Evolutionary conservation across 257 asterid species (phyloP).

Genomic region (Solanum chmielewskii): DNA sequence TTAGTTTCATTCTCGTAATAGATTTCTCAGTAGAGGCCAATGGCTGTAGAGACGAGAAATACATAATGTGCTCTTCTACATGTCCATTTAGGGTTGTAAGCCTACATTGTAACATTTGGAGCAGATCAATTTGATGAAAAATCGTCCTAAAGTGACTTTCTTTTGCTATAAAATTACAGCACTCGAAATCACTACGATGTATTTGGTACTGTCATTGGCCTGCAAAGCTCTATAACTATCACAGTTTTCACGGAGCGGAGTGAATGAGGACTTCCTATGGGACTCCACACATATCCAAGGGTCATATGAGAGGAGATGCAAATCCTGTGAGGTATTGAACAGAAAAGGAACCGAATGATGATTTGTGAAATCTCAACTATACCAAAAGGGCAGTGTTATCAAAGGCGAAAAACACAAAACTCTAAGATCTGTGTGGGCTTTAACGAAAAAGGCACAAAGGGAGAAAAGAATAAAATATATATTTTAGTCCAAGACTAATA

Average conservation of each 20-base stretch:
- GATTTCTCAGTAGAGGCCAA: neutral
- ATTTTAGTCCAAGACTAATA: too few relatives aligned
- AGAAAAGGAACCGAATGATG: neutral
- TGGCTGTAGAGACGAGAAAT: neutral
- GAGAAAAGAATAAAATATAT: too few relatives aligned
- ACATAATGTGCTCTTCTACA: neutral
- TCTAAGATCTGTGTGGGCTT: too few relatives aligned
- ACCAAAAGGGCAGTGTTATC: neutral
- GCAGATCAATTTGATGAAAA: neutral
- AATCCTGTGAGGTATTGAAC: neutral
- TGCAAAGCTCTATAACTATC: neutral
- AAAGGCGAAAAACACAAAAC: too few relatives aligned
- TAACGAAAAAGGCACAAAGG: too few relatives aligned
- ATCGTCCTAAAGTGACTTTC: neutral
- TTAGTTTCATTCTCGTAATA: neutral
- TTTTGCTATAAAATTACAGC: neutral
- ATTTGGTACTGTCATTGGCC: neutral
- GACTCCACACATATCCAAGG: neutral
- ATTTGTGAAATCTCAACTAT: neutral
- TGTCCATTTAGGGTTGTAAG: neutral
- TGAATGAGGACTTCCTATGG: neutral
- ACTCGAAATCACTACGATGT: neutral
- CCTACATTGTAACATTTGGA: neutral
- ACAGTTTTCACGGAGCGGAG: neutral
- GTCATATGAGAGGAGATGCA: neutral